Base-by-base conservation (phyloP, 2,329 filamentous ascomycete species). In the Raffaelea deltoideospora region DNA sequence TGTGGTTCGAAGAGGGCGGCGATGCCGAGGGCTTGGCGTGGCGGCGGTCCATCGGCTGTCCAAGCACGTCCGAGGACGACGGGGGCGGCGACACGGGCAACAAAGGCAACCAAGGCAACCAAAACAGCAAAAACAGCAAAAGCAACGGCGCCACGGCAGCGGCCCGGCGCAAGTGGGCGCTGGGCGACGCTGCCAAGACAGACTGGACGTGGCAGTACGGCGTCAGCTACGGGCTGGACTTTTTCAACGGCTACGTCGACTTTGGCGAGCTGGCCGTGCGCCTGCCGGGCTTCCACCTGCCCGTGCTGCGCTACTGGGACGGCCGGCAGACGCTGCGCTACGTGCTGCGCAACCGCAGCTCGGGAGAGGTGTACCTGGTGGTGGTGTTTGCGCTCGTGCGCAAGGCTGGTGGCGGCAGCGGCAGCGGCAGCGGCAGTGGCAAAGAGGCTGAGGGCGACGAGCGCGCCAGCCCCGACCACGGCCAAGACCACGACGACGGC, bases 201-300 rank as follows among this genome's bases (percentile, higher is more conserved):
- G 54, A 52, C 26, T 74, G 68, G 67, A 42, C 69, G 14, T 76
- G 76, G 48, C 63, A 65, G 49, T 68, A 66, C 42, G 68, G 56
- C 10, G 52, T 55, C 44, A 63, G 62, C 20, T 72, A 74, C 41
- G 64, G 61, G 0, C 52, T 72, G 18, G 70, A 75, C 50, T 96
- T 98, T 56, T 93, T 79, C 57, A 96, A 96, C 54, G 80, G 82
- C 2, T 95, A 93, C 57, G 58, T 98, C 32, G 85, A 93, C 56
- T 95, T 96, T 54, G 52, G 54, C 55, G 76, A 79, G 46, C 77
- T 88, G 48, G 67, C 79, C 21, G 58, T 90, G 18, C 67, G 72
- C 35, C 51, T 90, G 22, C 83, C 83, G 0, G 79, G 80, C 0
- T 83, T 86, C 47, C 72, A 72, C 10, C 57, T 86, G 17, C 74